Percentiles rank a stretch among this genome's conserved stretches.
Conservation (phyloP, 257 asterid species). For the Anisodus tanguticus region DNA sequence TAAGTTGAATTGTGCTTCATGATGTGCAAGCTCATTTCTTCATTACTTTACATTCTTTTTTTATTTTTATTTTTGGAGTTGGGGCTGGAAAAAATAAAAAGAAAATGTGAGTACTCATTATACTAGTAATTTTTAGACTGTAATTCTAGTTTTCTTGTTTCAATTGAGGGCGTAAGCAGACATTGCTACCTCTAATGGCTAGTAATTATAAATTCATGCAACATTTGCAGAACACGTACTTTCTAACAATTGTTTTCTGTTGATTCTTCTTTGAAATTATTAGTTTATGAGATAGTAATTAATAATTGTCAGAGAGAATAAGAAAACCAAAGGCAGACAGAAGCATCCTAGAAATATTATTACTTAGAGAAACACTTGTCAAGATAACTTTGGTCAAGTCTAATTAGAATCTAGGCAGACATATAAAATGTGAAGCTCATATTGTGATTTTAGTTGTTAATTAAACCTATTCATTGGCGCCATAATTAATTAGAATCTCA, state of each 20-base stretch:
- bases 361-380: not conserved
- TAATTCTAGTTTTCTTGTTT: too few relatives aligned
- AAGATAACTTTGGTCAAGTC: not conserved
- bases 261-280: not conserved
- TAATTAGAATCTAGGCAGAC: not conserved
- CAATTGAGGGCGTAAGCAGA: too few relatives aligned
- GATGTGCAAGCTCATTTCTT: not conserved
- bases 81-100: not conserved
- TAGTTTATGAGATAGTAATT: not conserved
- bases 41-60: not conserved
- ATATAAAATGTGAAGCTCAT: not conserved
- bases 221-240: not conserved
- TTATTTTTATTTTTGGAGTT: not conserved
- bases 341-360: not conserved
- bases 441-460: not conserved
- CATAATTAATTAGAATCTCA: not conserved
- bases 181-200: not conserved
- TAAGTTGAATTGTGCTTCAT: constrained; percentile 24
- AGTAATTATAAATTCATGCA: not conserved
- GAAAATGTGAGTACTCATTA: not conserved
- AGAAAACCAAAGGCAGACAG: not conserved
- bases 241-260: not conserved
- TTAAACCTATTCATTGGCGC: not conserved
- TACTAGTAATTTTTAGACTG: too few relatives aligned
- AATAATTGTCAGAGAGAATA: not conserved